A percentile compares a stretch with the other conserved stretches of the same genome.
Conservation (phyloP, 225 moss, liverwort and hornwort genomes). For the Straminergon stramineum region DNA sequence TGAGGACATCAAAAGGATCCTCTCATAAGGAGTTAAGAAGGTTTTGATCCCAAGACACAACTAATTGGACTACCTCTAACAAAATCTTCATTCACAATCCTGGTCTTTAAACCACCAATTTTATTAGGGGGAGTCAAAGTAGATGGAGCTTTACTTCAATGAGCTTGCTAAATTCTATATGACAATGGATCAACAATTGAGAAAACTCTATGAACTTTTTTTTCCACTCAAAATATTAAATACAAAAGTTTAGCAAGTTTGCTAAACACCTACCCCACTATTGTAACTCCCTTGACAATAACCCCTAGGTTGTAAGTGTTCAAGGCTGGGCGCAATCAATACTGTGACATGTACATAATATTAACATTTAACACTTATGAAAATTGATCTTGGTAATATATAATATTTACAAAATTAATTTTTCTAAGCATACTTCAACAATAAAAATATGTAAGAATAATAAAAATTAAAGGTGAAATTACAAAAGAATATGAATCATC, state of each 20-base stretch:
- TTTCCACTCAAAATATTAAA: not conserved
- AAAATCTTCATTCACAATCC: not conserved
- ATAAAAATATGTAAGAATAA: not conserved
- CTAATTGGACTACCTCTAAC: not conserved
- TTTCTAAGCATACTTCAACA: not conserved
- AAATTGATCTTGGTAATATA: not conserved
- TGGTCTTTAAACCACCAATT: not conserved
- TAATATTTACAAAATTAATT: not conserved
- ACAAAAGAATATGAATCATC: not conserved
- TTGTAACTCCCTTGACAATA: rapidly evolving
- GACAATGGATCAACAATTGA: rapidly evolving
- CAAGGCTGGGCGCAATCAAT: rapidly evolving
- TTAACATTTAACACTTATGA: not conserved
- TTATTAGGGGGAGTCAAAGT: not conserved
- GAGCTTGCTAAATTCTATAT: rapidly evolving
- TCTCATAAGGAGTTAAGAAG: not conserved
- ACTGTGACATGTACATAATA: not conserved
- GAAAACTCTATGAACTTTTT: rapidly evolving
- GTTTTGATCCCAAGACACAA: rapidly evolving
- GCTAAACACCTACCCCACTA: rapidly evolving
- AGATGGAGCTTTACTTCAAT: rapidly evolving
- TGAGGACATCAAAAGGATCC: not conserved
- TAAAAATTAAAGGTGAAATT: not conserved
- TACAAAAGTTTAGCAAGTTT: not conserved
- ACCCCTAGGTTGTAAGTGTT: rapidly evolving